These are phyloP conservation scores for Halophytophthora batemanensis DNA, from an alignment of 352 stramenopile genomes.

Conservation along the genomic window DNA sequence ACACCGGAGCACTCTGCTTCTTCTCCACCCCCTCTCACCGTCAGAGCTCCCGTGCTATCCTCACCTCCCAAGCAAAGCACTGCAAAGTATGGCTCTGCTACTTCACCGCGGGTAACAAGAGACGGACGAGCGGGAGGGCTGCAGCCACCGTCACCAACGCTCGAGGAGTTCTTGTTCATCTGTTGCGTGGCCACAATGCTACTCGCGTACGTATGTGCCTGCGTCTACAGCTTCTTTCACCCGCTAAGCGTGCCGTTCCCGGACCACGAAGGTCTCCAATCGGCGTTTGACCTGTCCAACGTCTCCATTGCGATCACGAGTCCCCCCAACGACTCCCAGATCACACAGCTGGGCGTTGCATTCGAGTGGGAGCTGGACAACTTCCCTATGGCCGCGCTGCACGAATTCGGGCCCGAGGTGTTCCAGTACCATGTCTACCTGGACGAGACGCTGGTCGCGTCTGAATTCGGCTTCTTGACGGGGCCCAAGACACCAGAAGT, in stretches of 20 bases:
- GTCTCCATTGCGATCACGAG: constrained; percentile 33
- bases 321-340: constrained; percentile 16
- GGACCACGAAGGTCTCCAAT: constrained; percentile 28
- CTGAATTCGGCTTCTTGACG: constrained; percentile 35
- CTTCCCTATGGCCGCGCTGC: constrained; percentile 35
- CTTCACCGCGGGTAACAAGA: background rate
- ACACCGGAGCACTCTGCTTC: too few species aligned
- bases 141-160: constrained; percentile 3
- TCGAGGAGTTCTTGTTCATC: constrained; percentile 23
- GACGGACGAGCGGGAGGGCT: too few species aligned
- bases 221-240: constrained; percentile 40
- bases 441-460: constrained; percentile 29
- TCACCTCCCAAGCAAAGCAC: background rate
- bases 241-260: constrained; percentile 38
- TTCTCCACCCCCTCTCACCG: too few species aligned
- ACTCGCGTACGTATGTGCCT: constrained; percentile 36
- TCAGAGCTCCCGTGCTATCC: too few species aligned
- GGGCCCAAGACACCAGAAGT: background rate
- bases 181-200: constrained; percentile 24
- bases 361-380: constrained; percentile 42
- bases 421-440: constrained; percentile 43
- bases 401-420: constrained; percentile 36
- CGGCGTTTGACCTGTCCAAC: constrained; percentile 44
- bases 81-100: background rate
- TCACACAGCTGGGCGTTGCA: constrained; percentile 17